These are phyloP conservation scores for Cutaneotrichosporon sp. DNA, from an alignment of 1,284 basidiomycete species.

Conservation along the genomic window DNA sequence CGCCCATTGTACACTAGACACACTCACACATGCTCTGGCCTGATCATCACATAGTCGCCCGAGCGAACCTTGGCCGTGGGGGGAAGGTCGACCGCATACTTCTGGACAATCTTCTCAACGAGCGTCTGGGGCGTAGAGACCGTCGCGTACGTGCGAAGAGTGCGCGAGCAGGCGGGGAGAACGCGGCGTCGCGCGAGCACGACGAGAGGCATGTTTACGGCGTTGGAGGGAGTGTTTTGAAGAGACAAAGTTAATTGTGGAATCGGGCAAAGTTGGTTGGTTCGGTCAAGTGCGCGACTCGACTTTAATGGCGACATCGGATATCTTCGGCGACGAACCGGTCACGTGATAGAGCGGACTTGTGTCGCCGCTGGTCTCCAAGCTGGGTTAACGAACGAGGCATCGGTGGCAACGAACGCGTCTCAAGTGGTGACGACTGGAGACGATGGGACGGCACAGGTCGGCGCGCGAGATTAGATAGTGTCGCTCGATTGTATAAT, in stretches of 20 bases:
- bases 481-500: background rate
- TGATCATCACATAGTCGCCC: conserved; percentile 99
- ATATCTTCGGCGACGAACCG: background rate
- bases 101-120: conserved; percentile 97
- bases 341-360: background rate
- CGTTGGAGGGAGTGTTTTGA: background rate
- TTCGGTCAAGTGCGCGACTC: background rate
- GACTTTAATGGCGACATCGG: conserved; percentile 2
- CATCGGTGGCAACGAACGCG: background rate
- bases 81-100: conserved; percentile 85
- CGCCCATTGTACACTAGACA: background rate
- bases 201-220: background rate
- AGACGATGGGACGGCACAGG: background rate
- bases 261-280: conserved; percentile 2
- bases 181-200: conserved; percentile 9
- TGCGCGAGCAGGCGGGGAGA: conserved; percentile 6
- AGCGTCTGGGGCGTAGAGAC: conserved; percentile 70
- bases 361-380: background rate
- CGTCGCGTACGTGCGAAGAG: conserved; percentile 35
- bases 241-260: background rate
- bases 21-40: conserved; percentile 80
- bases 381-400: too few relatives aligned
- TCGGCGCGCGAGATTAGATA: background rate
- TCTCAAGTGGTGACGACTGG: background rate
- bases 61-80: conserved; percentile 75